phyloP scores from a whole-genome alignment of 2,329 filamentous ascomycete species.

The Trichophyton rubrum region DNA sequence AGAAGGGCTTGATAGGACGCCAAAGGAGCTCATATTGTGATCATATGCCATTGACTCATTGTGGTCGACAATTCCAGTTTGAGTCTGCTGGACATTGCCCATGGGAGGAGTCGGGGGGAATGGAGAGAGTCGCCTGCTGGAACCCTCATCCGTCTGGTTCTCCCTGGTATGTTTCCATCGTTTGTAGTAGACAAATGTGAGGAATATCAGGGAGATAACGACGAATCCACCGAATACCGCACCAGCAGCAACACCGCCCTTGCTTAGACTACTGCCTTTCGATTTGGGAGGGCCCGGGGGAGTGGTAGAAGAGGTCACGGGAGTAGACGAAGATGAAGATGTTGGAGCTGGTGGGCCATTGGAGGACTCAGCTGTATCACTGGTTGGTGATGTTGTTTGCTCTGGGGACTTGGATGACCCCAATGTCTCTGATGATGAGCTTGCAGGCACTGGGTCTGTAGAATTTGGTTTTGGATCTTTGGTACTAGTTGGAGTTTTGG shows the following conservation, averaged over 20 bases:
- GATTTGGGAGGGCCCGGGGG: constrained; percentile 1
- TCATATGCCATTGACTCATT: not conserved
- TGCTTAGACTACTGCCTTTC: constrained; percentile 3
- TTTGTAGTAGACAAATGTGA: constrained; percentile 10
- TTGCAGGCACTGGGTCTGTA: not conserved
- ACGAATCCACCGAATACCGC: constrained; percentile 13
- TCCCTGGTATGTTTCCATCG: constrained; percentile 10
- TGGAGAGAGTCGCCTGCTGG: not conserved
- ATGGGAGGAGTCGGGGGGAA: constrained; percentile 6
- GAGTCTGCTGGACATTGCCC: constrained; percentile 6
- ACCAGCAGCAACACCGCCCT: constrained; percentile 11
- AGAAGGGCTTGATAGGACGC: not conserved
- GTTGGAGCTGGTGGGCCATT: not conserved
- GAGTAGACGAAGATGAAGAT: not conserved
- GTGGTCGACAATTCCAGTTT: constrained; percentile 2
- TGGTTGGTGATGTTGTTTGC: not conserved
- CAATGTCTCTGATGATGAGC: not conserved
- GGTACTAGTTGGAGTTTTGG: not conserved
- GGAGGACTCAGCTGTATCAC: not conserved
- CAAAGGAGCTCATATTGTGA: not conserved
- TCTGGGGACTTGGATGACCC: not conserved
- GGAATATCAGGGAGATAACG: constrained; percentile 10
- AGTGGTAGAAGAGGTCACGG: constrained; percentile 5
- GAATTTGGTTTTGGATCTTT: not conserved
- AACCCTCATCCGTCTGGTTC: constrained; percentile 5